These are phyloP conservation scores for Grifola frondosa DNA, from an alignment of 1,284 basidiomycete genomes.

Conservation along the genomic window DNA sequence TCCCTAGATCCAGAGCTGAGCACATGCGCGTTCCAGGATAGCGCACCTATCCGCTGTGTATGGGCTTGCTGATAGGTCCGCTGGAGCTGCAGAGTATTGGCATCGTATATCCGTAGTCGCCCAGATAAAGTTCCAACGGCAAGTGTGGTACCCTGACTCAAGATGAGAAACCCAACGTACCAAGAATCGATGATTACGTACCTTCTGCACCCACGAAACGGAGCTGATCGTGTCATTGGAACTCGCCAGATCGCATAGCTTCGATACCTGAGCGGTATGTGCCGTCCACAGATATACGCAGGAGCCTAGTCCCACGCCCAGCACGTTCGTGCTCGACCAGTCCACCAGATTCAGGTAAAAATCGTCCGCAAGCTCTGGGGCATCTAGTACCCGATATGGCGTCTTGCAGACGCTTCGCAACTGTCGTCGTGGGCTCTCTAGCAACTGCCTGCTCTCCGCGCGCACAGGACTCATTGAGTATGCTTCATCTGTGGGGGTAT, in stretches of 20 bases:
- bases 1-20: slow-evolving; percentile 92
- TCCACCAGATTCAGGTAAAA: slow-evolving; percentile 99
- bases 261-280: slow-evolving; percentile 88
- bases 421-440: slow-evolving; percentile 82
- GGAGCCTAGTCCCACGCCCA: slow-evolving; percentile 89
- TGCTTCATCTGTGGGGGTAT: slow-evolving; percentile 76
- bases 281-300: slow-evolving; percentile 98
- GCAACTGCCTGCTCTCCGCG: slow-evolving; percentile 77
- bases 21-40: slow-evolving; percentile 92
- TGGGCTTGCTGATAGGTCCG: slow-evolving; percentile 91
- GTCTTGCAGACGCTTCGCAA: slow-evolving; percentile 89
- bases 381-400: slow-evolving; percentile 96
- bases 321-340: slow-evolving; percentile 93
- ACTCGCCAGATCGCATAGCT: slow-evolving; percentile 80
- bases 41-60: slow-evolving; percentile 83
- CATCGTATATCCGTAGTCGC: slow-evolving; percentile 92
- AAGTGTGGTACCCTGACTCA: slow-evolving; percentile 73
- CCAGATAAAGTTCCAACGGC: slow-evolving; percentile 92
- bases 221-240: slow-evolving; percentile 76
- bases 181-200: slow-evolving; percentile 30
- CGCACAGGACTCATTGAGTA: slow-evolving; percentile 93
- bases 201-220: slow-evolving; percentile 90
- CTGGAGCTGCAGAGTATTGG: slow-evolving; percentile 72
- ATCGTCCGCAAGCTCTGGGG: slow-evolving; percentile 95
- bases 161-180: background rate